phyloP scores from a whole-genome alignment of 805 yeast genomes.

The Teunomyces barrocoloradensis region DNA sequence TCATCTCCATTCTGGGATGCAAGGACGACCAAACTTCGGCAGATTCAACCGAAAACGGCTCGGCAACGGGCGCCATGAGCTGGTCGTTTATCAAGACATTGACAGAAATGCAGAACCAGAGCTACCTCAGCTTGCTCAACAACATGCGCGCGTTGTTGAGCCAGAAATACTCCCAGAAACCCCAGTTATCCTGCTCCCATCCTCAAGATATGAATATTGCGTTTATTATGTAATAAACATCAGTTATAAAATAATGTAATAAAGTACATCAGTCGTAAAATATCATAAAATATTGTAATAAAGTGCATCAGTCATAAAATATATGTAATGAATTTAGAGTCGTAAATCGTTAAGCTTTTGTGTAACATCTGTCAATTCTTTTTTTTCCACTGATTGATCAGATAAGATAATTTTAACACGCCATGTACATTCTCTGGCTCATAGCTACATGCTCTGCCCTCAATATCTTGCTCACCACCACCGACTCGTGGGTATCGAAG shows the following conservation, averaged over 20 bases:
- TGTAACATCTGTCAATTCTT: too few relatives aligned
- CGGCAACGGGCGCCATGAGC: constrained; percentile 40
- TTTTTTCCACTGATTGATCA: too few relatives aligned
- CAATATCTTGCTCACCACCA: constrained; percentile 29
- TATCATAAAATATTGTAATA: background rate
- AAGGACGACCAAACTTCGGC: constrained; percentile 43
- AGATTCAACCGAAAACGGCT: constrained; percentile 36
- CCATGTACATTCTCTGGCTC: background rate
- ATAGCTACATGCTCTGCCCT: constrained; percentile 12
- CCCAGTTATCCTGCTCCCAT: constrained; percentile 39
- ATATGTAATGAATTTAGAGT: too few relatives aligned
- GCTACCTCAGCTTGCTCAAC: constrained; percentile 34
- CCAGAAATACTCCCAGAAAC: constrained; percentile 36
- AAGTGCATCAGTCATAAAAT: background rate
- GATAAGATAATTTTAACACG: background rate
- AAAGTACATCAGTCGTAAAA: too few relatives aligned
- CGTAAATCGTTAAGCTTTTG: too few relatives aligned
- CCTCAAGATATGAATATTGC: constrained; percentile 38
- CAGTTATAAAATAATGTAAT: too few relatives aligned
- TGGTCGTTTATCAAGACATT: constrained; percentile 34
- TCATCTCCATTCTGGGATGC: constrained; percentile 36
- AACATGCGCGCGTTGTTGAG: constrained; percentile 33
- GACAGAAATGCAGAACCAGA: constrained; percentile 28
- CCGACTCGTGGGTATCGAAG: constrained; percentile 40
- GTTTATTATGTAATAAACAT: constrained; percentile 24